Conservation (phyloP, 73 alveolate genomes). For the Halteria grandinella region DNA sequence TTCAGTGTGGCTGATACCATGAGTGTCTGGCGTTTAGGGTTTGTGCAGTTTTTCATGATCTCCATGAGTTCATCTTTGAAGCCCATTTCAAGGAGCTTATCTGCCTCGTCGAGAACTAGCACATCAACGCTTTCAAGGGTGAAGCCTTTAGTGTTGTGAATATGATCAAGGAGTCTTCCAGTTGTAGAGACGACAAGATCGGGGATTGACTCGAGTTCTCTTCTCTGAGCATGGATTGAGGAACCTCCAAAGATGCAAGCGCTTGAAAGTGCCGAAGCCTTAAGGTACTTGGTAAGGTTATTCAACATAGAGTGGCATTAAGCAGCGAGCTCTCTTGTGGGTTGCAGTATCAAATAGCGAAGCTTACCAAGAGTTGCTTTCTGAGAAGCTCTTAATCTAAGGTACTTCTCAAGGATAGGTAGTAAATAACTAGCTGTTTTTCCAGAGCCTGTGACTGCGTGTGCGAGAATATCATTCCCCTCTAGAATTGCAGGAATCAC, state of each 20-base stretch:
- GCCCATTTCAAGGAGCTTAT: conserved; percentile 97
- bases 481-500: conserved; percentile 94
- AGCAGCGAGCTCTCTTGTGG: conserved; percentile 97
- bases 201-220: conserved; percentile 87
- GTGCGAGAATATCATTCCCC: conserved; percentile 96
- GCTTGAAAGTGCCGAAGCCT: conserved; percentile 70
- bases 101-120: conserved; percentile 98
- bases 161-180: conserved; percentile 95
- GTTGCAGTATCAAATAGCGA: conserved; percentile 80
- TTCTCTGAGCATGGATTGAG: conserved; percentile 79
- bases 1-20: conserved; percentile 98
- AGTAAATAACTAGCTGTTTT: conserved; percentile 99
- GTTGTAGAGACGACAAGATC: conserved; percentile 96
- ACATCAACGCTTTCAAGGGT: conserved; percentile 85
- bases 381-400: conserved; percentile 32
- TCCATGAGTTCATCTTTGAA: conserved; percentile 89
- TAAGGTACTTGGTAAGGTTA: conserved; percentile 82
- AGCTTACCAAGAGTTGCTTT: conserved; percentile 14
- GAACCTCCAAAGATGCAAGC: conserved; percentile 94
- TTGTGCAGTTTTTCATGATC: conserved; percentile 70
- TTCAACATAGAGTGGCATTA: conserved; percentile 92
- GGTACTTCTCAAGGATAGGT: conserved; percentile 95
- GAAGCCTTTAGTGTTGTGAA: conserved; percentile 87
- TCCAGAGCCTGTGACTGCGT: conserved; percentile 99
- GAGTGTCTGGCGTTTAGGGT: conserved; percentile 92